phyloP scores from a whole-genome alignment of 441 rosid genomes.

The Arabidopsis hybrid region DNA sequence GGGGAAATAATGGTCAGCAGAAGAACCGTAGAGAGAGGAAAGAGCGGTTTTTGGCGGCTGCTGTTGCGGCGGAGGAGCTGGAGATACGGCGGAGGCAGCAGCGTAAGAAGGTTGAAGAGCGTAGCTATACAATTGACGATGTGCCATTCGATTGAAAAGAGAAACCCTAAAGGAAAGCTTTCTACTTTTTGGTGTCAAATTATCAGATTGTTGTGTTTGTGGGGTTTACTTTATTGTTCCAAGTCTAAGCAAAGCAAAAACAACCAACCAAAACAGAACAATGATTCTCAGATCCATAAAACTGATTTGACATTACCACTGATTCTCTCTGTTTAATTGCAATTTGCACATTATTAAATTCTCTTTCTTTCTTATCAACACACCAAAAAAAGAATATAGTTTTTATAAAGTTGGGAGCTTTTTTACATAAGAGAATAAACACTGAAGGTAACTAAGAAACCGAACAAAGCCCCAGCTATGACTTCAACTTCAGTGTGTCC shows the following conservation, averaged over 20 bases:
- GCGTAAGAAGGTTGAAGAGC: conserved; percentile 47
- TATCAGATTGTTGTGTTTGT: neutral
- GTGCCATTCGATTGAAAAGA: conserved; percentile 54
- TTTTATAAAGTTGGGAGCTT: conserved; percentile 16
- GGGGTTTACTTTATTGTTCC: conserved; percentile 26
- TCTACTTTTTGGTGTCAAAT: conserved; percentile 31
- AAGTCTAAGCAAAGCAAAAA: conserved; percentile 5
- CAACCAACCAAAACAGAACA: conserved; percentile 3
- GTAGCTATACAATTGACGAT: conserved; percentile 60
- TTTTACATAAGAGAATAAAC: conserved; percentile 48
- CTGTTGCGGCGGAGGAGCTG: conserved; percentile 41
- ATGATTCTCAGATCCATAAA: conserved; percentile 23
- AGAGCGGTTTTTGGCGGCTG: conserved; percentile 24
- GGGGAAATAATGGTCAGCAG: conserved; percentile 42
- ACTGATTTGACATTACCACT: conserved; percentile 34
- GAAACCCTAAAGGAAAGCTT: conserved; percentile 47
- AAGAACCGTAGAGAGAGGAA: conserved; percentile 46
- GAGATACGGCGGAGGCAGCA: conserved; percentile 46
- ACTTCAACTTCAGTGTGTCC: conserved; percentile 95
- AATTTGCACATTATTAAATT: conserved; percentile 11
- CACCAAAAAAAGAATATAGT: neutral
- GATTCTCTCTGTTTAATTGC: conserved; percentile 12
- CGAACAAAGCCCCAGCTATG: conserved; percentile 75
- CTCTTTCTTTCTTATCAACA: conserved; percentile 6
- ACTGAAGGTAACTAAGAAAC: conserved; percentile 64